Base-by-base conservation (phyloP, 75 land plant genomes). In the Pseudotsuga menziesii region DNA sequence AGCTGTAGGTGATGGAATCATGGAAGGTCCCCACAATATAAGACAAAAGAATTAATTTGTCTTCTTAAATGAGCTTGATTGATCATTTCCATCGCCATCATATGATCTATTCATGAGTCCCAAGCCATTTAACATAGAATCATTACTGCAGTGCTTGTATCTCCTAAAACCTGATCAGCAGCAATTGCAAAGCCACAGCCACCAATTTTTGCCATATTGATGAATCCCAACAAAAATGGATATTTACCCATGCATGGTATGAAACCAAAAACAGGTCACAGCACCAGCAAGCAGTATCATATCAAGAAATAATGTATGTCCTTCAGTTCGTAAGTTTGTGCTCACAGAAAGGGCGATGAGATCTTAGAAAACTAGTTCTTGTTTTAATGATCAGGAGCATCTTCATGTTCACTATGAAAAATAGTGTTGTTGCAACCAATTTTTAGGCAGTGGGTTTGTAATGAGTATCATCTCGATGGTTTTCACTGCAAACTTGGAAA, bases 11-110 rank as follows among this genome's bases (percentile, higher is more conserved):
- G 99, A 90, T 35, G 97, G 99, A 72, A 96, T 41, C 97, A 90
- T 35, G 99, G 99, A 72, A 93, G 91, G 20, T 94, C 99, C 4
- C 99, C 99, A 89, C 97, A 96, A 62, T 91, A 96, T 69, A 97
- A 96, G 35, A 74, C 81, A 85, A 96, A 93, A 6, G 92, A 85
- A 78, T 62, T 80, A 60, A 91, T 78, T 77, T 74, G 87, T 12
- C 99, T 79, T 61, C 85, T 84, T n/a, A 16, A 15, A 78, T 91
- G 96, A 61, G 93, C 92, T 56, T 88, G 59, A 72, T 93, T 78
- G 62, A 96, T 96, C 90, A 93, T 91, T 80, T 93, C 91, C 99
- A 96, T 96, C 69, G 97, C 97, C 93, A 93, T 84, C 99, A 96
- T 93, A 78, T 93, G 96, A 84, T 93, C 97, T 78, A 96, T 93